These are phyloP conservation scores for Leucocoprinus leucothites DNA, from an alignment of 768 basidiomycete genomes.

Conservation along the genomic window DNA sequence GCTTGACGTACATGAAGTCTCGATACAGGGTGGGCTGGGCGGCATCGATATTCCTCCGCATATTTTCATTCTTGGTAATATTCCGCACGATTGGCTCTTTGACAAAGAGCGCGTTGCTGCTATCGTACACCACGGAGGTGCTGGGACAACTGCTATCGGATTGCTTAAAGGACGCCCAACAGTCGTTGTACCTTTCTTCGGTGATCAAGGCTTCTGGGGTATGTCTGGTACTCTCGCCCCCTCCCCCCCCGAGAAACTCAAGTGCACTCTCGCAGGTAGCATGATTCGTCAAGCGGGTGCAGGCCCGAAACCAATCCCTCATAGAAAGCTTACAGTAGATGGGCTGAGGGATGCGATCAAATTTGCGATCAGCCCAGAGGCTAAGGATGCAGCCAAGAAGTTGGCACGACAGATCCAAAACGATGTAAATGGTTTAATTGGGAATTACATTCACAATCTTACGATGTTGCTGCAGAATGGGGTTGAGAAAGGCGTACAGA, in stretches of 20 bases:
- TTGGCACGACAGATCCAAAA: conserved; percentile 48
- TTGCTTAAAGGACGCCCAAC: conserved; percentile 58
- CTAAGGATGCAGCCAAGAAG: conserved; percentile 43
- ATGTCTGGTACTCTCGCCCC: conserved; percentile 19
- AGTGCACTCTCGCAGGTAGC: conserved; percentile 34
- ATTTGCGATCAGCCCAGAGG: conserved; percentile 41
- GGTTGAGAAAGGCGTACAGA: conserved; percentile 42
- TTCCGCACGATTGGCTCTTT: conserved; percentile 72
- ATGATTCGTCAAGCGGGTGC: conserved; percentile 63
- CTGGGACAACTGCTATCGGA: conserved; percentile 65
- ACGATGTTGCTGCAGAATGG: conserved; percentile 36
- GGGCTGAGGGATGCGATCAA: conserved; percentile 53
- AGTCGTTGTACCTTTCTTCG: conserved; percentile 64
- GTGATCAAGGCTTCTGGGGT: conserved; percentile 61
- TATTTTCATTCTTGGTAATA: conserved; percentile 61
- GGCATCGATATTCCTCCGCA: conserved; percentile 42
- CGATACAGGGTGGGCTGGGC: conserved; percentile 49
- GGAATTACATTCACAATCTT: not conserved
- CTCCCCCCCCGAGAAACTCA: conserved; percentile 16
- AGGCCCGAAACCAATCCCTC: conserved; percentile 57
- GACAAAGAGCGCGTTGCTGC: conserved; percentile 49
- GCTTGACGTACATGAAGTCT: not conserved
- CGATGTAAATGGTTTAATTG: conserved; percentile 34
- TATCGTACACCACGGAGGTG: conserved; percentile 64
- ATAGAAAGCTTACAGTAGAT: conserved; percentile 44